Conservation (phyloP, 257 asterid species). For the Coffea eugenioides region DNA sequence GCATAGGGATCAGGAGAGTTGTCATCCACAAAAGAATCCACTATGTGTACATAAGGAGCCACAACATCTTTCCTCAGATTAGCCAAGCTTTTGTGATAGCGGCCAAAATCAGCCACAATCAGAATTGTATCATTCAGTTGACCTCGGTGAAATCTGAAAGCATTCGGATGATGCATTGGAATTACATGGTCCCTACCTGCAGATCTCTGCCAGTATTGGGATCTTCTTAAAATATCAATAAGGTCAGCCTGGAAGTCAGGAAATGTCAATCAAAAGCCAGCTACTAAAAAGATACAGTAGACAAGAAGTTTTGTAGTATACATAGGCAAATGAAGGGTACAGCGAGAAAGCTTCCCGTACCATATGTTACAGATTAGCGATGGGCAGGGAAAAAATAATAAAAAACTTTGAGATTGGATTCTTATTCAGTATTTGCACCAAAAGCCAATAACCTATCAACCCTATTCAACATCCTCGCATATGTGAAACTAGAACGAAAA, state of each 20-base stretch:
- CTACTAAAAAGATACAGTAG: not conserved
- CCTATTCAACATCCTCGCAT: not conserved
- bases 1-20: constrained; percentile 52
- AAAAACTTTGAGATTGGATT: not conserved
- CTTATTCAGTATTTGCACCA: not conserved
- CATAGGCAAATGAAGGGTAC: not conserved
- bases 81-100: constrained; percentile 50
- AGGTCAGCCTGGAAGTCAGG: constrained; percentile 57
- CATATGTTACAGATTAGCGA: not conserved
- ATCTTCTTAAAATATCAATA: constrained; percentile 53
- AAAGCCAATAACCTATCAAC: not conserved
- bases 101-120: constrained; percentile 91
- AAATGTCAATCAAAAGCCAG: constrained; percentile 24
- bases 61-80: constrained; percentile 82
- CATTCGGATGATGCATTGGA: constrained; percentile 95
- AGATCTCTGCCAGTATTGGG: constrained; percentile 70
- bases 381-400: not conserved
- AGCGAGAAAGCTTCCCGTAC: not conserved
- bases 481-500: not conserved
- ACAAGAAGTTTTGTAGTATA: not conserved
- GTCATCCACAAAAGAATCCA: constrained; percentile 56
- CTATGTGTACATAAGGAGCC: constrained; percentile 86
- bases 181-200: constrained; percentile 85
- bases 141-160: constrained; percentile 73
- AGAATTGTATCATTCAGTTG: constrained; percentile 66